Base-by-base conservation (phyloP, 116 monocot genomes). In the Cymodocea nodosa region DNA sequence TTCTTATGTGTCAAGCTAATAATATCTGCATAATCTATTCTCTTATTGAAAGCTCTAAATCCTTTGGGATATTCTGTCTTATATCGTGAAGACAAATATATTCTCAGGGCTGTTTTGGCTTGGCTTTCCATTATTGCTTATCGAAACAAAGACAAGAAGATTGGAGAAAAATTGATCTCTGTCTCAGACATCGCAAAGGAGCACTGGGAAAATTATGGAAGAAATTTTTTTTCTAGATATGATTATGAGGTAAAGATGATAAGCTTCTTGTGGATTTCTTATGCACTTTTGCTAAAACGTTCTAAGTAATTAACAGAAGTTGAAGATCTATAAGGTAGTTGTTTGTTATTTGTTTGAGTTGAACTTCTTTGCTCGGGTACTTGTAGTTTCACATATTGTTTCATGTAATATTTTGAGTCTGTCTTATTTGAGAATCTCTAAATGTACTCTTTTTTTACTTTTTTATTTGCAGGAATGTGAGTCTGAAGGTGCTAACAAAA, bases 181-280 rank as follows among this genome's bases (percentile, higher is more conserved):
- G 92, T 98, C 69, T 85, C 83, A 37, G 92, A 91, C 70, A 65
- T 98, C 61, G 89, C 84, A 57, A 85, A 62, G 72, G 97, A 98
- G 66, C 97, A 98, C 67, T 98, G 97, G 97, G 78, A 76, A 63
- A 85, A 75, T 23, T 98, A 91, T 75, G 92, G 97, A 35, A 77
- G 97, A 40, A 98, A 98, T 65, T 98, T 91, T 68, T 98, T 98
- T 65, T 98, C 97, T 2, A 88, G 97, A 98, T 98, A 91, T 52
- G 97, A 98, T 77, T 98, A 91, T 63, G 97, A 98, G 88, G 97
- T 91, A 74, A 49, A 23, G 11, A 36, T 64, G 22, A 44, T 12
- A 23, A 8, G 10, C 24, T 59, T 59, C 59, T 59, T 23, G 59
- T 24, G 25, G 19, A 22, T 23, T 59, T 14, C 0, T 13, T 18